Evolutionary conservation across 1,284 basidiomycete genomes (phyloP), one percentile per base, ranked within the genome.

Genomic region (Vanrija sp.): DNA sequence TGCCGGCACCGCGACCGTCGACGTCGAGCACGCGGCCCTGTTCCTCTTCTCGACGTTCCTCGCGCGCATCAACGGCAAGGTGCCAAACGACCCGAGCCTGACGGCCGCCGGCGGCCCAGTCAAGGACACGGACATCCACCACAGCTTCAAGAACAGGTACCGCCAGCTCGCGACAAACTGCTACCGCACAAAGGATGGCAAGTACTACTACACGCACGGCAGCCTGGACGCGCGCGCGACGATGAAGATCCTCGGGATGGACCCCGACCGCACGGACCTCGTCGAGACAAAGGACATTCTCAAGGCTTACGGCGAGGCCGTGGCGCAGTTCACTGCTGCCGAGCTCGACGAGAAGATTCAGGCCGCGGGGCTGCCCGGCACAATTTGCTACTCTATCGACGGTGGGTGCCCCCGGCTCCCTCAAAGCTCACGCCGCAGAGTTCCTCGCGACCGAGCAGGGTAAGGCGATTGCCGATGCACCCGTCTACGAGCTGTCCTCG

Each of bases 11-110:
- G 38, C 47, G 9, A 18, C 19, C n/a, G 23, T 55, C 16, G 37
- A 53, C 49, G 47, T 45, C 10, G 56, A 58, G 45, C 52, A 49
- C 35, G 52, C 51, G 16, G 42, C 52, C 23, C 52, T 58, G 23
- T 54, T 51, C 46, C 35, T 45, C 18, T 41, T 46, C 27, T 25
- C 37, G 1, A 45, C 27, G 7, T 54, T 51, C 20, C 20, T 19
- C 3, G 37, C 52, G 1, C 31, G 27, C 2, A 19, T 58, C 37
- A 45, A 58, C 38, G 46, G 52, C 8, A 39, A 27, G 20, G 41
- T 36, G 7, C 20, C 48, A 4, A 23, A 27, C n/a, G 44, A 20
- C 0, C 20, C n/a, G 7, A 23, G 45, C 14, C 18, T 7, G 7
- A 23, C 41, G 41, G 31, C n/a, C 27, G 24, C 5, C 24, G 24